phyloP scores from a whole-genome alignment of 2,329 filamentous ascomycete genomes.

The Colletotrichum tanaceti region DNA sequence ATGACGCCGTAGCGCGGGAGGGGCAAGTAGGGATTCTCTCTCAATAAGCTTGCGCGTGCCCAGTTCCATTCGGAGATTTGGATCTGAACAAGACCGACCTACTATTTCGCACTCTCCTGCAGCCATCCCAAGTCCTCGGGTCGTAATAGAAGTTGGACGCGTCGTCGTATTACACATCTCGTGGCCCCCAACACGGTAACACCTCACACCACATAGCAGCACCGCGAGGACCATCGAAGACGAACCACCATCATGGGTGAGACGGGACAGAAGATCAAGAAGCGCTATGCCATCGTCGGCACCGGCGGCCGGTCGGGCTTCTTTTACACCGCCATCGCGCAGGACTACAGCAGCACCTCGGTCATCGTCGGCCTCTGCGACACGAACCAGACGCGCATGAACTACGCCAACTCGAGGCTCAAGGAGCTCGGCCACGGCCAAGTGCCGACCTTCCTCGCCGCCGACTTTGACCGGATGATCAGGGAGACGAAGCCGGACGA shows the following conservation, averaged over 20 bases:
- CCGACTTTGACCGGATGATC: slow-evolving; percentile 69
- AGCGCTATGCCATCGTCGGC: slow-evolving; percentile 67
- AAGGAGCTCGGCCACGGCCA: slow-evolving; percentile 57
- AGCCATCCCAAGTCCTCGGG: too few species aligned
- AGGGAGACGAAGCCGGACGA: slow-evolving; percentile 67
- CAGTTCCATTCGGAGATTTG: neutral
- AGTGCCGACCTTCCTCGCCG: slow-evolving; percentile 66
- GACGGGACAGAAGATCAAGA: slow-evolving; percentile 46
- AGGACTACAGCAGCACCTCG: slow-evolving; percentile 62
- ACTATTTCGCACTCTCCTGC: neutral
- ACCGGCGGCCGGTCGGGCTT: slow-evolving; percentile 69
- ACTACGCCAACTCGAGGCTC: slow-evolving; percentile 65
- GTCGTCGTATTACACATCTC: too few species aligned
- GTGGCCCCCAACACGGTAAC: too few species aligned
- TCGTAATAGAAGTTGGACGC: neutral
- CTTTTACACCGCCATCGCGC: slow-evolving; percentile 69
- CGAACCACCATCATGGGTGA: slow-evolving; percentile 16
- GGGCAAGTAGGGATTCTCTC: too few species aligned
- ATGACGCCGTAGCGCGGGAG: slow-evolving; percentile 7
- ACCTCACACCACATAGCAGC: neutral
- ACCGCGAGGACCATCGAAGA: neutral
- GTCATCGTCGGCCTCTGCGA: slow-evolving; percentile 68
- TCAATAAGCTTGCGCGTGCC: slow-evolving; percentile 9
- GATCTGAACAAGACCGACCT: neutral
- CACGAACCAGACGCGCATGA: slow-evolving; percentile 69